Evolutionary conservation across 352 stramenopile genomes (phyloP).

Genomic region (Phytophthora pisi): DNA sequence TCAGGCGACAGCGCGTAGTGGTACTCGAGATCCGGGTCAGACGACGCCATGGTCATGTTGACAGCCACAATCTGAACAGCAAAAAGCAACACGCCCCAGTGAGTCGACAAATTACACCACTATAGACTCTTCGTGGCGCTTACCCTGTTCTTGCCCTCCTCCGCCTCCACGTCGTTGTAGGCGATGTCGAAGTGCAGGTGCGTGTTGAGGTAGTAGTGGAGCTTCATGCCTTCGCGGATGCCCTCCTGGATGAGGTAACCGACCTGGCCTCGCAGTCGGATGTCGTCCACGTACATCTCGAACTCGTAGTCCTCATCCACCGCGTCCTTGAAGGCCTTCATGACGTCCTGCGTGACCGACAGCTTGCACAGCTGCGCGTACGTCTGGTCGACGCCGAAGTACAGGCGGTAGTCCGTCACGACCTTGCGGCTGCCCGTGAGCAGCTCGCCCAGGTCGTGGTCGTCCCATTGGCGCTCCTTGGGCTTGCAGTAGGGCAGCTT

Average conservation of each 20-base stretch:
- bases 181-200: conserved; percentile 97
- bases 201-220: conserved; percentile 94
- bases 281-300: conserved; percentile 98
- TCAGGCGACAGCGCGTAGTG: conserved; percentile 56
- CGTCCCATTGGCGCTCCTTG: conserved; percentile 85
- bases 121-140: neutral
- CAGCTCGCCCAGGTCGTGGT: conserved; percentile 93
- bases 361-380: conserved; percentile 93
- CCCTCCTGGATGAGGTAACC: conserved; percentile 86
- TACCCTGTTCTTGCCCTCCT: conserved; percentile 84
- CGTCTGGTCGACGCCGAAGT: conserved; percentile 80
- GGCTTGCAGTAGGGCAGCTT: conserved; percentile 96
- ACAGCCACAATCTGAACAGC: conserved; percentile 62
- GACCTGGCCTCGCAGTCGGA: conserved; percentile 96
- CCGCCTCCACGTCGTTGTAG: conserved; percentile 89
- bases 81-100: neutral
- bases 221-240: conserved; percentile 53
- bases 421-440: conserved; percentile 96
- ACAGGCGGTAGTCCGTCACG: conserved; percentile 83
- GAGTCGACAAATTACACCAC: neutral
- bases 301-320: conserved; percentile 98
- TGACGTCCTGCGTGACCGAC: conserved; percentile 69
- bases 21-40: conserved; percentile 62
- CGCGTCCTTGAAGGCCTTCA: conserved; percentile 93
- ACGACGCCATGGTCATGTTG: conserved; percentile 70